Evolutionary conservation across 495 filamentous ascomycete species (phyloP), one percentile per base, ranked within the genome.

Genomic region (Penicillium nucicola): DNA sequence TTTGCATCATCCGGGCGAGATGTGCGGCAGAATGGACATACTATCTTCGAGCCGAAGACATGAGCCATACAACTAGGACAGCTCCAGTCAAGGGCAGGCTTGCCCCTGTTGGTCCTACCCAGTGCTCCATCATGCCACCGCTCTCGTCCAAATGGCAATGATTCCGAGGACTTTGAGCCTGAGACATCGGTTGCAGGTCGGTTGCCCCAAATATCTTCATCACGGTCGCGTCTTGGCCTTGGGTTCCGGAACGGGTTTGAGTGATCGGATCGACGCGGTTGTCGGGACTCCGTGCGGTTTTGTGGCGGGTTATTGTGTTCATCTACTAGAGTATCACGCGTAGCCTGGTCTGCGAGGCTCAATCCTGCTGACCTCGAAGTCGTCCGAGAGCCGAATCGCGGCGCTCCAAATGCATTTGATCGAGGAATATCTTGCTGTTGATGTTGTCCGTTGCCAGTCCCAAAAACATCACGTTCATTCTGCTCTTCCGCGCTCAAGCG

Each of bases 11-110:
- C 53, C 20, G 65, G 67, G 45, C 65, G 56, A 25, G 53, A 28
- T 8, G 64, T 45, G 25, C 57, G 56, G 51, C 71, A 75, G 35
- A 46, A 57, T 18, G 68, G 68, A 44, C 71, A 75, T 7, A 5
- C 2, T 1, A 2, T 34, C 19, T 65, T 51, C 30, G 43, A 61
- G 2, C 62, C 61, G 33, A 57, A 68, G 19, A 65, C 65, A 19
- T 7, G 2, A 10, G 42, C 48, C 23, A 45, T 38, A 38, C 71
- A 75, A n/a, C 53, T 32, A 12, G 64, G 67, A 43, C 71, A 75
- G 3, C 12, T 56, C 71, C 71, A 75, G 50, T 70, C 60, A 8
- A 14, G 36, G 12, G 32, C 42, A 38, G 15, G 13, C 3, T 4
- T 45, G 20, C 7, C 7, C 25, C 25, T 6, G 10, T 28, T 28